Base-by-base conservation (phyloP, 306 rosid genomes). In the Trifolium subterraneum region DNA sequence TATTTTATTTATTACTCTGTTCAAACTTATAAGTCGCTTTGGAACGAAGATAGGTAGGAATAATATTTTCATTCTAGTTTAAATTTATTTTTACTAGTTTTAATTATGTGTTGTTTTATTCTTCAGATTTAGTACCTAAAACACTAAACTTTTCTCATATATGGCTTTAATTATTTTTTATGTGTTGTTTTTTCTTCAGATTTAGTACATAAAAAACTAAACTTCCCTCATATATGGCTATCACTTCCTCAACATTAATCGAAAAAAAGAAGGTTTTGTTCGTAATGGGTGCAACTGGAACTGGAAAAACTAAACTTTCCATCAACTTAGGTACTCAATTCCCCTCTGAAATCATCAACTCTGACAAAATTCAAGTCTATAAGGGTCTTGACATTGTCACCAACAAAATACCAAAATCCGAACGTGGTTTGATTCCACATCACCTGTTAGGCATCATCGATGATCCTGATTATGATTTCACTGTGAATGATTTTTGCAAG, bases 221-320 rank as follows among this genome's bases (percentile, higher is more conserved):
- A n/a, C n/a, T n/a, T n/a, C n/a, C n/a, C n/a, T n/a, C n/a, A n/a
- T n/a, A n/a, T n/a, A 62, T 62, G 44, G 22, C 13, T 31, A 7
- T 15, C 42, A n/a, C 3, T 27, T n/a, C 15, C 9, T 36, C 47
- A 35, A 19, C 16, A 18, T 5, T 19, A 10, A 7, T 5, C 0
- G 29, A 38, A 13, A 79, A 67, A 58, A 79, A 79, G 27, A 79
- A 79, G 58, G 79, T 79, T 48, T 9, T 79, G 3, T 23, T 79
- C 67, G 73, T 79, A n/a, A 73, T 79, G 71, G 83, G 83, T 16
- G 23, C 79, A 44, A 79, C 83, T 1, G 83, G 78, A 54, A 73
- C 79, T 0, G 83, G 79, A 60, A 79, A 79, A 73, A 19, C 83
- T 16, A 79, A 79, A 25, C 83, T 79, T 2, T 79, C 83, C 3